Evolutionary conservation across 495 filamentous ascomycete genomes (phyloP).

Genomic region (Sporormia fimetaria): DNA sequence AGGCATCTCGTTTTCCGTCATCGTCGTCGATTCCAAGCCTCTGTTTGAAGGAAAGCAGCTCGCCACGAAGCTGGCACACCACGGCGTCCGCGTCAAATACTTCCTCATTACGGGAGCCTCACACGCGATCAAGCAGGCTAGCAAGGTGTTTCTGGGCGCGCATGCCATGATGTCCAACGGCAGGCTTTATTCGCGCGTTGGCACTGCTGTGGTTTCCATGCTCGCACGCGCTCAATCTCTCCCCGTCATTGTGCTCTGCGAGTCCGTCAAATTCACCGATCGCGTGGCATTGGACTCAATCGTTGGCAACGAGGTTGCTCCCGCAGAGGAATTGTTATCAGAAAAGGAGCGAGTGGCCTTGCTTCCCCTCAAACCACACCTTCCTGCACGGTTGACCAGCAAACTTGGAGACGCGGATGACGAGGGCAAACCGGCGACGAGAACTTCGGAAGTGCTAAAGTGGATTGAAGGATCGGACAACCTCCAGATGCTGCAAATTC

Average conservation of each 20-base stretch:
- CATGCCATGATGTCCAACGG: slow-evolving; percentile 32
- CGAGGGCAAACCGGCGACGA: slow-evolving; percentile 31
- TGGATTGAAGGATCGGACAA: slow-evolving; percentile 52
- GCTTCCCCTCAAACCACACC: slow-evolving; percentile 21
- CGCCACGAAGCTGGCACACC: slow-evolving; percentile 51
- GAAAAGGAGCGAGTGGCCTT: slow-evolving; percentile 18
- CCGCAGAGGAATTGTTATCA: slow-evolving; percentile 48
- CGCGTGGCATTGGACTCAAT: slow-evolving; percentile 82
- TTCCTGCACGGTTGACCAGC: background rate
- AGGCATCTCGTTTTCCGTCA: slow-evolving; percentile 67
- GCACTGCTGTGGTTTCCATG: slow-evolving; percentile 83
- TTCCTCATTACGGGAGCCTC: slow-evolving; percentile 63
- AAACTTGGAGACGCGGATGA: slow-evolving; percentile 30
- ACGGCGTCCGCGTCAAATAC: slow-evolving; percentile 69
- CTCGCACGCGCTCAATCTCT: slow-evolving; percentile 60
- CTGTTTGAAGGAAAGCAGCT: slow-evolving; percentile 70
- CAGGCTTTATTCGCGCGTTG: slow-evolving; percentile 71
- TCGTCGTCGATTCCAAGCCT: slow-evolving; percentile 72
- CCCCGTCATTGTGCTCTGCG: slow-evolving; percentile 83
- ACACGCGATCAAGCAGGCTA: slow-evolving; percentile 59
- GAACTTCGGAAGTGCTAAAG: slow-evolving; percentile 29
- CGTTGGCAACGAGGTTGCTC: slow-evolving; percentile 82
- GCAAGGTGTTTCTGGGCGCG: slow-evolving; percentile 66
- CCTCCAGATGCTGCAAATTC: slow-evolving; percentile 64
- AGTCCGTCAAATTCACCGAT: slow-evolving; percentile 93